Evolutionary conservation across 2,329 filamentous ascomycete species (phyloP), one percentile per base, ranked within the genome.

Genomic region (Diaporthe vaccinii): DNA sequence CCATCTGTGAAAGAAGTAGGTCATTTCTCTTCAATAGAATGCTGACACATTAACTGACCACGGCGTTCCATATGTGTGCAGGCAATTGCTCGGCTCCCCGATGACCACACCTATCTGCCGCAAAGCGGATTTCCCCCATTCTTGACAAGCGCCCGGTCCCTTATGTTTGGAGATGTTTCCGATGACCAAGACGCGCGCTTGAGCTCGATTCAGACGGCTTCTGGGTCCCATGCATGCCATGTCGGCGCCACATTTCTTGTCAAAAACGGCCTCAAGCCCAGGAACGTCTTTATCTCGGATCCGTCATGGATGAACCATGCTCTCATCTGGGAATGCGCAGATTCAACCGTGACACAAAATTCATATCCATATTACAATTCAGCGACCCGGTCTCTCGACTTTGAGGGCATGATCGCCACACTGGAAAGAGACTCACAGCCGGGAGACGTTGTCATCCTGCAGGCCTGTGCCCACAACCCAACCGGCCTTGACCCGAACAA

Each of bases 391-490:
- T 74, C 76, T 1, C 58, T 85, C 5, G 78, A 84, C 76, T 82
- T 85, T 58, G 77, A 78, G 3, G 80, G 77, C 49, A 81, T 84
- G 79, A 75, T 80, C 5, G 36, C 55, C 0, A 78, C 78, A 0
- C 76, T 85, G 15, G 74, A 78, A 9, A 51, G 41, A 7, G 74
- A 80, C 4, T 79, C 83, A 1, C 59, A 76, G 14, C 39, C 75
- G 7, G 81, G 81, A 17, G 82, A 84, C 58, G 79, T 84, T 20
- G 74, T 85, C n/a, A 68, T 85, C 8, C 78, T 85, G 7, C 84
- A 85, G 53, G 82, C 81, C 5, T 85, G 82, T 62, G 82, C 82
- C 28, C 84, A 86, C 70, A 85, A 86, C 59, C 84, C 84, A 2
- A 85, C 83, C 0, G 84, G 84, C 10, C 62, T 82, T 2, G 84